These are phyloP conservation scores for Neonothopanus nambi DNA, from an alignment of 1,284 basidiomycete species.

Conservation along the genomic window DNA sequence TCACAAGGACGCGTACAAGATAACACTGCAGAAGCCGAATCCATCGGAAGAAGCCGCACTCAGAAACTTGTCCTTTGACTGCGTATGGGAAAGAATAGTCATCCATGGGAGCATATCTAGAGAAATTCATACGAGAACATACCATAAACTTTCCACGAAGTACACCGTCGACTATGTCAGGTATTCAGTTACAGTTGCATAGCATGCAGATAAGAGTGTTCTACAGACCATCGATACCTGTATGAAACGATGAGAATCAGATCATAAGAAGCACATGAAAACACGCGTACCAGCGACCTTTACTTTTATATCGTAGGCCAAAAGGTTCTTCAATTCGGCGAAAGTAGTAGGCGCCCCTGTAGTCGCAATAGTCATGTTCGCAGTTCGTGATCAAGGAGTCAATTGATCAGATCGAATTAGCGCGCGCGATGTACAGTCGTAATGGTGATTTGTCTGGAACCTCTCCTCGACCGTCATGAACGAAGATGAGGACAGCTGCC, in stretches of 20 bases:
- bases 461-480: not conserved
- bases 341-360: conserved; percentile 52
- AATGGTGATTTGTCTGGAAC: not conserved
- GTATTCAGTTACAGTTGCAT: conserved; percentile 7
- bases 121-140: no score
- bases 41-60: conserved; percentile 81
- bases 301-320: conserved; percentile 77
- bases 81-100: conserved; percentile 1
- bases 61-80: conserved; percentile 92
- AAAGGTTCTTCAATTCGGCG: conserved; percentile 56
- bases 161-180: conserved; percentile 79
- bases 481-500: not conserved
- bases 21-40: conserved; percentile 91
- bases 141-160: conserved; percentile 94
- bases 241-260: not conserved
- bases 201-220: not conserved
- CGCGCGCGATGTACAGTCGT: not conserved
- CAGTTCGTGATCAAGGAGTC: not conserved
- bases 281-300: conserved; percentile 81
- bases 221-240: conserved; percentile 67
- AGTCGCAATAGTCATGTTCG: conserved; percentile 21
- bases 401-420: no score
- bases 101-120: conserved; percentile 1
- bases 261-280: not conserved
- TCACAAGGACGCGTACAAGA: conserved; percentile 58